These are phyloP conservation scores for Russula sp. DNA, from an alignment of 768 basidiomycete genomes.

Conservation along the genomic window DNA sequence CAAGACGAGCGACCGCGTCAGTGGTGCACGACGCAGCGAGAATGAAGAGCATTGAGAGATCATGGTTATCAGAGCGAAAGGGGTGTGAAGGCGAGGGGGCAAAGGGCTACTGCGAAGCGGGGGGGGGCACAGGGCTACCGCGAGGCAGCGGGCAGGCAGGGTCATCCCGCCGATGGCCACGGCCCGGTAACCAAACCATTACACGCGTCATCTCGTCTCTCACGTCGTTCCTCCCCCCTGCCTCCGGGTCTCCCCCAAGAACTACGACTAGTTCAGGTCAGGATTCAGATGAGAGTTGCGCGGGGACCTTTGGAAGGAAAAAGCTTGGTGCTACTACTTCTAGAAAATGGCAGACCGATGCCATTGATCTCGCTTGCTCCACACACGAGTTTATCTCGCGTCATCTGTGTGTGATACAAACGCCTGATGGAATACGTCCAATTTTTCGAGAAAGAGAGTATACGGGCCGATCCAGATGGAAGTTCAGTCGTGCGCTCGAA, in stretches of 20 bases:
- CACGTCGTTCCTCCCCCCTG: background rate
- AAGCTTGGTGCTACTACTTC: background rate
- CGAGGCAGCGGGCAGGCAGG: conserved; percentile 14
- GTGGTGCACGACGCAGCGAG: background rate
- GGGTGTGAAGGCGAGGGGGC: background rate
- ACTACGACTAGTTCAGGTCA: background rate
- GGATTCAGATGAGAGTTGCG: background rate
- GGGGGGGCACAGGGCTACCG: background rate
- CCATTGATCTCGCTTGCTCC: background rate
- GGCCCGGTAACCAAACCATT: conserved; percentile 5
- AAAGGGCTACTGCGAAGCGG: conserved; percentile 11
- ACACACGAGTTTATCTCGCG: background rate
- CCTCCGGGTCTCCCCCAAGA: background rate
- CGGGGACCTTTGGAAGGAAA: background rate
- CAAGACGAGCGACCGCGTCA: background rate
- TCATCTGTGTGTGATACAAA: background rate
- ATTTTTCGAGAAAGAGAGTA: background rate
- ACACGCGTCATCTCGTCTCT: background rate
- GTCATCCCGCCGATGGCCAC: background rate
- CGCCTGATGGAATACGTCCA: background rate
- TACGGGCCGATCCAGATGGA: background rate
- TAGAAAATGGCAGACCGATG: background rate
- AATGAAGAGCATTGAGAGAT: background rate
- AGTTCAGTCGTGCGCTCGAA: background rate
- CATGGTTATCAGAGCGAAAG: conserved; percentile 9